phyloP scores from a whole-genome alignment of 495 filamentous ascomycete genomes.

The Neurospora sp. region DNA sequence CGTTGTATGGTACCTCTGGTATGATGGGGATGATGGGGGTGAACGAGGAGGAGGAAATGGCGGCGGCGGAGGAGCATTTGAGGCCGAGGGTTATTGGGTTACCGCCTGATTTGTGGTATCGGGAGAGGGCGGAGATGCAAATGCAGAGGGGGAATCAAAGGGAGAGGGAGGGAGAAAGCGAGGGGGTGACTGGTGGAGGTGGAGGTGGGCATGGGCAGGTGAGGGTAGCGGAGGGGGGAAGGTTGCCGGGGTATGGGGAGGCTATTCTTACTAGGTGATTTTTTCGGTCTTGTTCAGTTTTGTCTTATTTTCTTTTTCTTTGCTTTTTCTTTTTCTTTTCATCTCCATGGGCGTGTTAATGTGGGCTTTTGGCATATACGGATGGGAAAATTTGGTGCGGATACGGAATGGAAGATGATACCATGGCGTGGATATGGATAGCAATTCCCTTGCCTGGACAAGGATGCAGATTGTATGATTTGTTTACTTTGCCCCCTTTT shows the following conservation, averaged over 20 bases:
- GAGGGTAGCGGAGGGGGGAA: constrained; percentile 2
- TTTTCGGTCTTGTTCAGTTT: not conserved
- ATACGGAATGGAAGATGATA: not conserved
- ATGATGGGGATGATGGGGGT: not conserved
- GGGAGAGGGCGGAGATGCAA: not conserved
- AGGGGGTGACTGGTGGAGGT: not conserved
- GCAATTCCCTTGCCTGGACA: not conserved
- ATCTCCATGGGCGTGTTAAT: not conserved
- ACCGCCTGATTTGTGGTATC: constrained; percentile 15
- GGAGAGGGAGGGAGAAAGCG: not conserved
- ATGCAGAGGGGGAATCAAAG: not conserved
- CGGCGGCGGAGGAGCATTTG: constrained; percentile 38
- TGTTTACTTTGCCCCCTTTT: not conserved
- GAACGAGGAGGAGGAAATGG: constrained; percentile 14
- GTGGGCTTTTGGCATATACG: not conserved
- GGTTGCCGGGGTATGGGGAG: constrained; percentile 28
- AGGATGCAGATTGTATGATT: not conserved
- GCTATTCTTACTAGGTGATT: constrained; percentile 9
- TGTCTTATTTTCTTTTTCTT: not conserved
- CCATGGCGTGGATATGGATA: not conserved
- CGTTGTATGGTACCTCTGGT: not conserved
- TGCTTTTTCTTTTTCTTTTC: not conserved
- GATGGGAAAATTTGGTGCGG: not conserved
- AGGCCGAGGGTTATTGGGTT: constrained; percentile 34
- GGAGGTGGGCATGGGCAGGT: not conserved